Evolutionary conservation across 2,329 filamentous ascomycete genomes (phyloP).

Genomic region (Arthrobotrys megalospora): DNA sequence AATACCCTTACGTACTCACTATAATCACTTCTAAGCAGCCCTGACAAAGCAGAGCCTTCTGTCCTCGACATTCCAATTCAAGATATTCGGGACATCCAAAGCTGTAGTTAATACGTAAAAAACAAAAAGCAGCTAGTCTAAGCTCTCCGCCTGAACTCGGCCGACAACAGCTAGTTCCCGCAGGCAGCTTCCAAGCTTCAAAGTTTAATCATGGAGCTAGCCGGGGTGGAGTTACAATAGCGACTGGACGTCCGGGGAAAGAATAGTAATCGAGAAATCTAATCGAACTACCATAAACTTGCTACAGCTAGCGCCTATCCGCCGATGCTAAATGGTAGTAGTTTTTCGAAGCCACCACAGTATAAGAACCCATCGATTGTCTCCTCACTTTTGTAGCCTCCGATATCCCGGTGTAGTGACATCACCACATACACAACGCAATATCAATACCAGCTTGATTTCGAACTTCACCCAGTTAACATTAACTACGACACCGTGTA

Average conservation of each 20-base stretch:
- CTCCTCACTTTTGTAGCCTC: not conserved
- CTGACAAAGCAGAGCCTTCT: conserved; percentile 1
- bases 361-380: conserved; percentile 21
- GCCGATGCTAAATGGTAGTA: not conserved
- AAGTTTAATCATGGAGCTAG: not conserved
- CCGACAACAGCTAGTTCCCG: conserved; percentile 27
- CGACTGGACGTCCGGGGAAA: not conserved
- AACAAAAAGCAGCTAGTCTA: not conserved
- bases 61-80: not conserved
- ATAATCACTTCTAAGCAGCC: not conserved
- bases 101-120: not conserved
- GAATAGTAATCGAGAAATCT: conserved; percentile 29
- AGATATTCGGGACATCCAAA: not conserved
- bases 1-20: not conserved
- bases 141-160: conserved; percentile 26
- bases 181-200: conserved; percentile 7
- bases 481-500: not conserved
- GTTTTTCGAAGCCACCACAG: not conserved
- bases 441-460: not conserved
- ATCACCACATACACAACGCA: conserved; percentile 20
- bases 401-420: conserved; percentile 9
- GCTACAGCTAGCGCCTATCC: not conserved
- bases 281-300: not conserved
- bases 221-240: not conserved
- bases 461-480: no score